Base-by-base conservation (phyloP, 1,284 basidiomycete genomes). In the Nidula niveotomentosa region DNA sequence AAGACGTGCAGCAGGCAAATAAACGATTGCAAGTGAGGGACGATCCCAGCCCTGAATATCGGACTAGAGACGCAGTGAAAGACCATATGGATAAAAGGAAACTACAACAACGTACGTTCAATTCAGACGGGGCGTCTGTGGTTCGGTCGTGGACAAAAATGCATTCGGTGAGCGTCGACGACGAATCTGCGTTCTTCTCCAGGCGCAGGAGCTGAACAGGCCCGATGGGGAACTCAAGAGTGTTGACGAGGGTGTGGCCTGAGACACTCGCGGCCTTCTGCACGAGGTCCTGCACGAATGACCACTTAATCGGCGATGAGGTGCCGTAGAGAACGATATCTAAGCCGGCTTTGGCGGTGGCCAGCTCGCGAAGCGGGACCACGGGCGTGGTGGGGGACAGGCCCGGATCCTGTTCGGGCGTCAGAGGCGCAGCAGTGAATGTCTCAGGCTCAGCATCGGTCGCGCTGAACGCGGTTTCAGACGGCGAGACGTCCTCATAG, bases 11-110 rank as follows among this genome's bases (percentile, higher is more conserved):
- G 75, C 76, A 48, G 88, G 88, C 47, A 88, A 68, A 68, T 82
- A 87, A 49, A 90, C 70, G 57, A 90, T 72, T 35, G 84, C 88
- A 59, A 90, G 71, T 41, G 86, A 86, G 51, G 79, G 84, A 59
- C 75, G 68, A 48, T 71, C 70, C 56, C 71, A 56, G 58, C 66
- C 65, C 61, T 72, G 68, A 62, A 72, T 62, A 61, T 65, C 70
- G 68, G 74, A 72, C 81, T 83, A 69, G 53, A 64, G 65, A 65
- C 56, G 58, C 58, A 68, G 71, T 81, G 74, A 74, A 74, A 72
- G 80, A 62, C 30, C 30, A 75, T 72, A 66, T 49, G 54, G 67
- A 66, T 65, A 60, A 58, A 58, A 62, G 62, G 63, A 62, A 62
- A 64, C 55, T 60, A 57, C 59, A 57, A 53, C 55, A 64, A 82